phyloP scores from a whole-genome alignment of 2,329 filamentous ascomycete species.

The Cytospora mali region DNA sequence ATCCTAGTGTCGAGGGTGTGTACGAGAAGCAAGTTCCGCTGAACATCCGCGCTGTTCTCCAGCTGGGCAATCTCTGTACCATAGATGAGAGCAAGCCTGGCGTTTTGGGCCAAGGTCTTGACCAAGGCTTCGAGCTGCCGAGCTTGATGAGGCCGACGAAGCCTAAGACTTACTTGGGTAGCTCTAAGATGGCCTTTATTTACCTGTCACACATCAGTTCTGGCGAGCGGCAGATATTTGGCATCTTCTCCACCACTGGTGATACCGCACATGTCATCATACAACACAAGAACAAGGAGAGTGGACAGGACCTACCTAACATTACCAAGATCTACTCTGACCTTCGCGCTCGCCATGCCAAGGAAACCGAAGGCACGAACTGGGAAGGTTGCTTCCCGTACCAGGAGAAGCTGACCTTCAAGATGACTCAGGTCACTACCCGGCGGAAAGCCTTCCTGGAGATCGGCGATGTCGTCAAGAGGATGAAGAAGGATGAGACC shows the following conservation, averaged over 20 bases:
- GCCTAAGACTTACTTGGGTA: slow-evolving; percentile 70
- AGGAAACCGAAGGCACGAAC: slow-evolving; percentile 65
- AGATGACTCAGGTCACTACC: slow-evolving; percentile 84
- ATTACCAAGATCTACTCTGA: slow-evolving; percentile 87
- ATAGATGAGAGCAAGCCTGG: slow-evolving; percentile 91
- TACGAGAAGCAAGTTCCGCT: slow-evolving; percentile 94
- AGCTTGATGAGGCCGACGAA: slow-evolving; percentile 71
- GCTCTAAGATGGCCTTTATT: slow-evolving; percentile 76
- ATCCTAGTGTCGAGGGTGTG: slow-evolving; percentile 93
- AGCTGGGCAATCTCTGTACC: slow-evolving; percentile 87
- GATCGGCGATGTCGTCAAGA: slow-evolving; percentile 84
- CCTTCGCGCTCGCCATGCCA: slow-evolving; percentile 64
- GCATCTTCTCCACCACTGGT: slow-evolving; percentile 82
- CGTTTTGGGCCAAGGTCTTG: slow-evolving; percentile 87
- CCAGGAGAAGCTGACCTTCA: slow-evolving; percentile 83
- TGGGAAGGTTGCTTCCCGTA: slow-evolving; percentile 86
- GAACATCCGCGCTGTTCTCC: slow-evolving; percentile 82
- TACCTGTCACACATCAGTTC: slow-evolving; percentile 92
- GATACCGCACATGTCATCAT: slow-evolving; percentile 84
- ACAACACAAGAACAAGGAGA: slow-evolving; percentile 79
- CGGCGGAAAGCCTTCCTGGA: slow-evolving; percentile 87
- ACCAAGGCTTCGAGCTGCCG: slow-evolving; percentile 88
- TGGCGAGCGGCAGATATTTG: slow-evolving; percentile 91
- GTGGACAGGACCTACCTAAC: slow-evolving; percentile 82
- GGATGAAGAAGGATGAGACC: slow-evolving; percentile 82